Evolutionary conservation across 306 rosid species (phyloP), one percentile per base, ranked within the genome.

Genomic region (Pachyrhizus erosus): DNA sequence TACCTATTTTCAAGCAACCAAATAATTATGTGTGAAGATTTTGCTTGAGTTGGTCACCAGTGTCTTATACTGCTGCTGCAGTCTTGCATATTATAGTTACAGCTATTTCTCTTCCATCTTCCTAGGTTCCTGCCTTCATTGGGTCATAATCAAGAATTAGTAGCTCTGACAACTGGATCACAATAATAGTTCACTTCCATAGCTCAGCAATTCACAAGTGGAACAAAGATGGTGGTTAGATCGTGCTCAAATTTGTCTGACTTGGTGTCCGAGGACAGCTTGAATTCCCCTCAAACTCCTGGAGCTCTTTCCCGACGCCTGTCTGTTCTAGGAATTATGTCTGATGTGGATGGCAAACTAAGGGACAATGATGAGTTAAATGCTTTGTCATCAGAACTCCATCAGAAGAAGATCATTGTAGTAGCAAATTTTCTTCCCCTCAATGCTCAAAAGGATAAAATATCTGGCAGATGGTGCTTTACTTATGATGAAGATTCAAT

Each of bases 391-490:
- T 81, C 84, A 8, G 90, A 77, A 26, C 37, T 64, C 65, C 60
- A 55, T 0, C 78, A 37, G 58, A 91, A 37, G 58, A 91, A 85
- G 81, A 87, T 82, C 78, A 86, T 92, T 27, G 20, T 92, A 62
- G 97, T 91, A 80, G 85, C 97, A 9, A 87, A 91, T 74, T 88
- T 89, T 69, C 91, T 92, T 64, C 97, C 97, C 69, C 55, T 92
- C n/a, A 70, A 87, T 75, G 85, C 93, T 45, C 82, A 85, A 11
- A 88, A 81, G 78, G 97, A 91, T 79, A 4, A 79, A 26, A 55
- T 60, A 33, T 81, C 92, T 5, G 91, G 90, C 65, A 78, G 23
- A 76, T 91, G 94, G 94, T 61, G 78, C 79, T 92, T 91, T 67
- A 88, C 89, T 75, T 82, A 85, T 34, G 92, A 89, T 17, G 97